A percentile compares a stretch with the other conserved stretches of the same genome.
phyloP scores from a whole-genome alignment of 2,329 filamentous ascomycete species.

The Diplodia intermedia region DNA sequence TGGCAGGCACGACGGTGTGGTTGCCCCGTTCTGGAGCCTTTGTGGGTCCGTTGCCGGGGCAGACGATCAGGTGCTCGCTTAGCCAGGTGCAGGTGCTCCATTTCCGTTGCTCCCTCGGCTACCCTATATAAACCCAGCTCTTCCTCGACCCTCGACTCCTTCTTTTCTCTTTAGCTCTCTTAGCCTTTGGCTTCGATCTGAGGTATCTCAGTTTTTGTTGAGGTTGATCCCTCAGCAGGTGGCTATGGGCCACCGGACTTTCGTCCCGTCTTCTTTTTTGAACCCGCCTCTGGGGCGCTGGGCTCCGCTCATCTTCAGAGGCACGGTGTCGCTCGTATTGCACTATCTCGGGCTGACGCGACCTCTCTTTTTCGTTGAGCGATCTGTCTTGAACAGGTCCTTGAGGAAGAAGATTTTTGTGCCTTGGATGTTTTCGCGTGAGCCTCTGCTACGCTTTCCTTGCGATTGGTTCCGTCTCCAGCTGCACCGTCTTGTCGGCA shows the following conservation, averaged over 20 bases:
- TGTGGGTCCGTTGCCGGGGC: not conserved
- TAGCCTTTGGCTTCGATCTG: constrained; percentile 4
- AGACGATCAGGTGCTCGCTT: not conserved
- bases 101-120: not conserved
- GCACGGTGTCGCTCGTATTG: constrained; percentile 16
- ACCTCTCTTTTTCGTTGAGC: constrained; percentile 16
- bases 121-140: constrained; percentile 46
- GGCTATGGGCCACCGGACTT: too few species aligned
- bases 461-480: not conserved
- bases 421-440: not conserved
- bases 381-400: not conserved
- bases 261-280: not conserved
- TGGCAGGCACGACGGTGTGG: not conserved
- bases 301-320: not conserved
- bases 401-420: constrained; percentile 13
- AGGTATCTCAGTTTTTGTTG: too few species aligned
- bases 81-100: not conserved
- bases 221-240: not conserved
- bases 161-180: constrained; percentile 10
- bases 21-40: not conserved
- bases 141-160: not conserved
- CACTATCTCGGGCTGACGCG: constrained; percentile 15
- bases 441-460: not conserved
- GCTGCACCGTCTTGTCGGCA: too few species aligned
- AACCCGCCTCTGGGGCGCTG: not conserved